Evolutionary conservation across 106 monocot genomes (phyloP), one percentile per base, ranked within the genome.

Genomic region (Phalaenopsis aphrodite): DNA sequence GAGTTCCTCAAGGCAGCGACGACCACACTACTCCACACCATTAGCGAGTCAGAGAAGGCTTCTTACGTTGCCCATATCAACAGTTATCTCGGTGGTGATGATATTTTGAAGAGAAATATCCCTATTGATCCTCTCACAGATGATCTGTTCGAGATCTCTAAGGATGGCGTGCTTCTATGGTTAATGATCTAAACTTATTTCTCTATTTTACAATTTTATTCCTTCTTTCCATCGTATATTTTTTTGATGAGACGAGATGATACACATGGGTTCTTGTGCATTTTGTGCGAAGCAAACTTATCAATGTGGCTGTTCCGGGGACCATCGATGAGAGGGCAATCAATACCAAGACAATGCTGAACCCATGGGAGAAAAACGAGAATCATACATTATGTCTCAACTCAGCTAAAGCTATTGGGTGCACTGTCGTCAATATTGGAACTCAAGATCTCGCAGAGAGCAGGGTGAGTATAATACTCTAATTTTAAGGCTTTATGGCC

Each of bases 261-360:
- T 78, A 61, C 52, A 75, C 58, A 42, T 45, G 67, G 77, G 14
- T 78, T 30, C 30, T 78, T 56, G 49, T 77, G 24, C 65, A 24
- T 30, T 56, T 23, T 12, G 75, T 78, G 3, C 81, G 76, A 56
- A 91, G 91, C 77, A 91, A 91, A 64, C 76, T 88, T 66, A 91
- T 88, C 37, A 91, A 91, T 87, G 88, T 91, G 81, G 91, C 88
- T 78, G 88, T 78, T 38, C 88, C 88, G 9, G 88, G 88, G 36
- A 91, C 91, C 12, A 91, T 91, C 68, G 91, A 91, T 38, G 88
- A 88, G 83, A 81, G 91, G 66, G 88, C 91, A 42, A 91, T 91
- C 47, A 91, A 91, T 46, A 91, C 88, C 4, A 91, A 91, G 83
- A 46, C 73, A 56, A 83, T 86, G 58, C 56, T 91, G 55, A 91